Percentiles rank a stretch among this genome's conserved stretches.
These are phyloP conservation scores for Annulohypoxylon nitens DNA, from an alignment of 495 filamentous ascomycete species.

Conservation along the genomic window DNA sequence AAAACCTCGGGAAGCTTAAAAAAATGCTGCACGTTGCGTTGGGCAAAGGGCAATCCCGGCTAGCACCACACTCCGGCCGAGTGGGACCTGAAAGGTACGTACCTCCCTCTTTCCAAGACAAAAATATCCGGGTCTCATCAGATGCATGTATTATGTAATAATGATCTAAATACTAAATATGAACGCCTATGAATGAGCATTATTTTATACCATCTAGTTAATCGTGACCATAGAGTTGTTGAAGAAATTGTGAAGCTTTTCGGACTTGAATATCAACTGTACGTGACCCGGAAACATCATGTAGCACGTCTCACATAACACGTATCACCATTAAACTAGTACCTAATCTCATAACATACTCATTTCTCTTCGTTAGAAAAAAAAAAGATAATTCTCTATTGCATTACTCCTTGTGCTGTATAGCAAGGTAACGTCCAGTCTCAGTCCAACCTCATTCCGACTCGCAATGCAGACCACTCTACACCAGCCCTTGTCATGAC, in stretches of 20 bases:
- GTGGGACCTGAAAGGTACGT: conserved; percentile 32
- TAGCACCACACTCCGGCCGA: conserved; percentile 29
- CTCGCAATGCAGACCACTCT: conserved; percentile 34
- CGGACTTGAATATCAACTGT: not conserved
- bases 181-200: not conserved
- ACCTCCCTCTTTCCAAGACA: not conserved
- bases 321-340: not conserved
- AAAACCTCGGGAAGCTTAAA: conserved; percentile 55
- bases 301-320: not conserved
- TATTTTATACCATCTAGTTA: not conserved
- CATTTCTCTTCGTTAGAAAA: conserved; percentile 14
- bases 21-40: conserved; percentile 36
- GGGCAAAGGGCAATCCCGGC: conserved; percentile 41
- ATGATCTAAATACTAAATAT: conserved; percentile 3
- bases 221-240: not conserved
- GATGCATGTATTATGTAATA: conserved; percentile 20
- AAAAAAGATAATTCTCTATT: conserved; percentile 50
- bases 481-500: conserved; percentile 20
- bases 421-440: conserved; percentile 45
- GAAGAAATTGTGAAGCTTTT: not conserved
- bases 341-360: not conserved
- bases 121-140: not conserved
- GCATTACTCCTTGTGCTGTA: conserved; percentile 50
- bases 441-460: conserved; percentile 31
- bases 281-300: not conserved